These are phyloP conservation scores for Pseudonitzschia delicatissima DNA, from an alignment of 108 stramenopile genomes.

Conservation along the genomic window DNA sequence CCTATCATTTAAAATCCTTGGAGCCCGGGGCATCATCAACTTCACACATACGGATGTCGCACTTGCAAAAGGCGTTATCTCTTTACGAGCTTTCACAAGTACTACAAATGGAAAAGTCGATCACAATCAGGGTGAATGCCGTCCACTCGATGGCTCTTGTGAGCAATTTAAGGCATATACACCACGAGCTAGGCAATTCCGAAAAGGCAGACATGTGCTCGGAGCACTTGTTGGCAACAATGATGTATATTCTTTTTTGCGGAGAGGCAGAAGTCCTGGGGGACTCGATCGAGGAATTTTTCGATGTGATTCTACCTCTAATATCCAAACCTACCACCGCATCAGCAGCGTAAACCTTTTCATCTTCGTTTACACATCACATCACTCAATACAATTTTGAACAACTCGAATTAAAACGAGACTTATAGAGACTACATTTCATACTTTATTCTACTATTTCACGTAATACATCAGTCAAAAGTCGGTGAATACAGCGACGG, in stretches of 20 bases:
- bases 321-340: slow-evolving; percentile 6
- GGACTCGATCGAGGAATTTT: slow-evolving; percentile 13
- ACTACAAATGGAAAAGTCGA: slow-evolving; percentile 7
- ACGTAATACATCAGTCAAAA: too few relatives aligned
- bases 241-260: slow-evolving; percentile 19
- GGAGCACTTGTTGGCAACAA: slow-evolving; percentile 24
- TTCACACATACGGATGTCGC: background rate
- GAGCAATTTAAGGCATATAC: slow-evolving; percentile 35
- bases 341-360: slow-evolving; percentile 28
- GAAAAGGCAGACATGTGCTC: slow-evolving; percentile 22
- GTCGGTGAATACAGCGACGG: too few relatives aligned
- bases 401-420: too few relatives aligned
- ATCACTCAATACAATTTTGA: too few relatives aligned
- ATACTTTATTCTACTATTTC: too few relatives aligned
- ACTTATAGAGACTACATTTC: too few relatives aligned
- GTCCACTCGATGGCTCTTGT: slow-evolving; percentile 30
- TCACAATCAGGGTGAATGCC: slow-evolving; percentile 4
- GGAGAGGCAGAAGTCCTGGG: slow-evolving; percentile 3
- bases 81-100: slow-evolving; percentile 24
- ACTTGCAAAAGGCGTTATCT: slow-evolving; percentile 25
- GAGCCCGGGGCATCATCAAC: slow-evolving; percentile 7
- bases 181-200: slow-evolving; percentile 19
- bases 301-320: slow-evolving; percentile 20
- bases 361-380: too few relatives aligned
- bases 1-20: slow-evolving; percentile 22